Evolutionary conservation across 108 stramenopile genomes (phyloP), one percentile per base, ranked within the genome.

Genomic region (Discostella stelligeroides): DNA sequence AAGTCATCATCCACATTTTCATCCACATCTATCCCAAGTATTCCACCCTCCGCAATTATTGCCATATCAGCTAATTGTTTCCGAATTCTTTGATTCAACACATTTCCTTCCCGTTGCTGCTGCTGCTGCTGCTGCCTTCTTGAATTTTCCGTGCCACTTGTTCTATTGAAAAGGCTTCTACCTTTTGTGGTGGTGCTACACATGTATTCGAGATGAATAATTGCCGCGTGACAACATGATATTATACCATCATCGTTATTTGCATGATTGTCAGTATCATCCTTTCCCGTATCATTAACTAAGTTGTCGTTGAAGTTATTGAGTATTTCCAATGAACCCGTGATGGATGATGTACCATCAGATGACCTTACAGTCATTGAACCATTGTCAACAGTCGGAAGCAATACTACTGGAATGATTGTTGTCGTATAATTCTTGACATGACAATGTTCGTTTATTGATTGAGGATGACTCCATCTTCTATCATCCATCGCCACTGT

Each of bases 31-130:
- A 72, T 28, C 7, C 61, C 59, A 18, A 72, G 38, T 28, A 72
- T 63, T 54, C 47, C 40, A 27, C 71, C 71, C 49, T 63, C 34
- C n/a, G 40, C 53, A 43, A 72, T 40, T n/a, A 72, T 40, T n/a
- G 62, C 61, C 49, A 14, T 17, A 55, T 41, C 60, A 7, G n/a
- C 53, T 11, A 72, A 27, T 28, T 68, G 41, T 7, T 56, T 42
- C n/a, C 21, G 5, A 5, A 68, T 27, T 38, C 42, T 43, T 24
- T 41, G 29, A 34, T 55, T 27, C 15, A 28, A 43, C 18, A 37
- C n/a, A n/a, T n/a, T 2, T 37, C 25, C 24, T 11, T 46, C 28
- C 45, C 55, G 20, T 41, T 10, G 66, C n/a, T 17, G 34, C n/a
- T n/a, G n/a, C n/a, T n/a, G n/a, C n/a, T n/a, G n/a, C n/a, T 15